Evolutionary conservation across 2,329 filamentous ascomycete species (phyloP).

Genomic region (Sclerotinia spermophila): DNA sequence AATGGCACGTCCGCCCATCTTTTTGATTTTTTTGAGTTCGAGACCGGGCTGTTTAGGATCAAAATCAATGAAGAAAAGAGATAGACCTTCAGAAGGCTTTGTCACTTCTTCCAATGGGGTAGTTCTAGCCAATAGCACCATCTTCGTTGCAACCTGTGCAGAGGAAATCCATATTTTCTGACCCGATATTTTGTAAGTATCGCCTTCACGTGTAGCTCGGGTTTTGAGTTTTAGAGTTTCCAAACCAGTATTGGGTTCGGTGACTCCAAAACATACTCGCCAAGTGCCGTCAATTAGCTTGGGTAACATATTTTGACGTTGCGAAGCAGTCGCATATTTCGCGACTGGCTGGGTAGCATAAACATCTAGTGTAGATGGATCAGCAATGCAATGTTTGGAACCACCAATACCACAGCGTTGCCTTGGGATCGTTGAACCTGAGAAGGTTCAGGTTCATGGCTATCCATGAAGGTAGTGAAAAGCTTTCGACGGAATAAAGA

Average conservation of each 20-base stretch:
- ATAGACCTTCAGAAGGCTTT: constrained; percentile 72
- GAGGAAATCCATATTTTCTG: constrained; percentile 91
- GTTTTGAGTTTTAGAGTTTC: constrained; percentile 72
- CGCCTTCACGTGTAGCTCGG: constrained; percentile 55
- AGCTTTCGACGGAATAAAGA: neutral
- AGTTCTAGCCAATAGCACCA: constrained; percentile 78
- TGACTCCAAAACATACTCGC: constrained; percentile 77
- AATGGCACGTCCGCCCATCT: constrained; percentile 80
- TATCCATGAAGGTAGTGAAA: neutral
- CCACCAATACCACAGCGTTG: neutral
- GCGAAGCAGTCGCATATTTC: constrained; percentile 64
- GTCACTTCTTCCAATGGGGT: constrained; percentile 62
- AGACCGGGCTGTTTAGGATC: constrained; percentile 53
- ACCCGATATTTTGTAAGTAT: constrained; percentile 64
- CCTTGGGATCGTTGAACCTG: neutral
- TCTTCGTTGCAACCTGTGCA: constrained; percentile 76
- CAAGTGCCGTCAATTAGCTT: constrained; percentile 68
- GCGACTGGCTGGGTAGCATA: constrained; percentile 74
- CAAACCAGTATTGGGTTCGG: constrained; percentile 77
- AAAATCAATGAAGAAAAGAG: constrained; percentile 76
- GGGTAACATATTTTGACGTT: constrained; percentile 61
- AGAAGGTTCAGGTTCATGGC: neutral
- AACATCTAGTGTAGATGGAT: constrained; percentile 43
- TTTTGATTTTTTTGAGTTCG: constrained; percentile 65
- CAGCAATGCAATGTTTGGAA: neutral